Base-by-base conservation (phyloP, 768 basidiomycete species). In the Lactifluus volemus region DNA sequence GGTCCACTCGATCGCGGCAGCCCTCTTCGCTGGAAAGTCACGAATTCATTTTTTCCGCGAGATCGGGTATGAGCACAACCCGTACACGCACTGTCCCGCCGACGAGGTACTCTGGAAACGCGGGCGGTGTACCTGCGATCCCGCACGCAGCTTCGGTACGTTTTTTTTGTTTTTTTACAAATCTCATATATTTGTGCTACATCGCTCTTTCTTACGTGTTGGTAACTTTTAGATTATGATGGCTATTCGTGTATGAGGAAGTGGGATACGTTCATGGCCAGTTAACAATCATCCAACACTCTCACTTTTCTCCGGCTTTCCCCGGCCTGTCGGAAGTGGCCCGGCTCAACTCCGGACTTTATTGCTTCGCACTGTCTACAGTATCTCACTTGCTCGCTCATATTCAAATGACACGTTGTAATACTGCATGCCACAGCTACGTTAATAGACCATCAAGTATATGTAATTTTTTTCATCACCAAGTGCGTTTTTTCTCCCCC, bases 1-100 rank as follows among this genome's bases (percentile, higher is more conserved):
- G 0, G 86, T 94, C 0, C 92, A 92, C 67, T 88, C 86, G 55
- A 89, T 94, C 59, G 91, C 85, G 5, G 90, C 82, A 7, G 82
- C 89, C 0, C 74, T 92, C 14, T 88, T 93, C 69, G 84, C 87
- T 3, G 75, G 79, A 29, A 86, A 81, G 70, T 83, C 87, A 34
- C 86, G 89, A 67, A 75, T 92, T 25, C 88, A 92, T 69, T 94
- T 88, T 70, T 93, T 93, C 74, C 68, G 77, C 50, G 89, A 94
- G 67, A 90, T 95, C 42, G 93, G 92, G 0, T 95, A 93, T 71
- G 75, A 80, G 63, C 91, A 95, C 63, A 81, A 87, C 58, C 84
- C 82, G 5, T 92, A 89, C 76, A 79, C 76, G 64, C 81, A 83
- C 68, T 81, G 84, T 69, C 75, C 76, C 2, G 64, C 69, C 48